A percentile compares a stretch with the other conserved stretches of the same genome.
phyloP scores from a whole-genome alignment of 768 basidiomycete genomes.

The Termitomyces sp. region DNA sequence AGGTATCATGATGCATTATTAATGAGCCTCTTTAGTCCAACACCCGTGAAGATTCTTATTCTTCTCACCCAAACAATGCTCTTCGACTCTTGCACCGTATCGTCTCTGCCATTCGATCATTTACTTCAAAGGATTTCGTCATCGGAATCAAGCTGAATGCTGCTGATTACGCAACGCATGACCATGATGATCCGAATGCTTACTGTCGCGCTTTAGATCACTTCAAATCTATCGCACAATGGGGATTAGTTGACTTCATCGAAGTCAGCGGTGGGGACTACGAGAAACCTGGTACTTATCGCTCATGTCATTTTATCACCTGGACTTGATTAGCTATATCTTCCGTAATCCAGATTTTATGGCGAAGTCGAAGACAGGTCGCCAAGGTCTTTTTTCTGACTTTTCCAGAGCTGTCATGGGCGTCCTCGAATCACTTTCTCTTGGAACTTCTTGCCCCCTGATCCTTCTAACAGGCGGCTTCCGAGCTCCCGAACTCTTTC shows the following conservation, averaged over 20 bases:
- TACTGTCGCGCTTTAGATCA: constrained; percentile 51
- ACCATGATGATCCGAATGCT: constrained; percentile 13
- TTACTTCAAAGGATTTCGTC: constrained; percentile 53
- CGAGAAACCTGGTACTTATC: constrained; percentile 58
- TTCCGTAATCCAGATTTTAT: constrained; percentile 37
- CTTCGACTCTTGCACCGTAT: constrained; percentile 58
- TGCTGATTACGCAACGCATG: constrained; percentile 55
- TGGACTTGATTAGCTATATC: background rate
- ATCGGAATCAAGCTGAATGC: constrained; percentile 79
- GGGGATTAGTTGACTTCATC: constrained; percentile 73
- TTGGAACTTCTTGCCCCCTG: constrained; percentile 37
- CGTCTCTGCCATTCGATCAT: constrained; percentile 45
- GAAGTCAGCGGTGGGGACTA: constrained; percentile 89
- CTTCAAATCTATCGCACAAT: constrained; percentile 51
- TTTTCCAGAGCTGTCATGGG: constrained; percentile 57
- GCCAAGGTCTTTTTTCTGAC: constrained; percentile 68
- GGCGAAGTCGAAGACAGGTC: constrained; percentile 23
- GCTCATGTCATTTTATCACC: background rate
- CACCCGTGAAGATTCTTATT: constrained; percentile 56
- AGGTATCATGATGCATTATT: background rate
- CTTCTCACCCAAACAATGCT: constrained; percentile 30
- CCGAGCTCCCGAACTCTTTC: constrained; percentile 49
- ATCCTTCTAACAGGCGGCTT: constrained; percentile 83
- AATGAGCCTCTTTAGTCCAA: constrained; percentile 25
- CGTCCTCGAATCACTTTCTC: constrained; percentile 30